Conservation (phyloP, 2,329 filamentous ascomycete genomes). For the Hymenoscyphus linearis region DNA sequence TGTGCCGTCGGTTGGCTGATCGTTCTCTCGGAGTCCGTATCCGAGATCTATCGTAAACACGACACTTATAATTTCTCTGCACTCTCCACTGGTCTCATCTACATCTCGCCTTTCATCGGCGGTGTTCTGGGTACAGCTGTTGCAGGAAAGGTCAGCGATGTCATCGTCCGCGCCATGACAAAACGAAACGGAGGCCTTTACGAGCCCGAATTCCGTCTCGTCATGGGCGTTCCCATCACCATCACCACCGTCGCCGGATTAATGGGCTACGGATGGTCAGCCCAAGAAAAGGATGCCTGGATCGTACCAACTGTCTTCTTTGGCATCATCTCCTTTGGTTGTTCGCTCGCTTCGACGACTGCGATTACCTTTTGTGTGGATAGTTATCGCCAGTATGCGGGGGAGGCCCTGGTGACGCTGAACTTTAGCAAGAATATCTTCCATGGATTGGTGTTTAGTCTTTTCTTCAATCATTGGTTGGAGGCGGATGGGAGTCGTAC, state of each 20-base stretch:
- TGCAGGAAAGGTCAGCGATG: constrained; percentile 79
- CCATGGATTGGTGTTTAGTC: constrained; percentile 80
- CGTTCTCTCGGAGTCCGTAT: constrained; percentile 82
- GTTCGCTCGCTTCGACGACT: constrained; percentile 83
- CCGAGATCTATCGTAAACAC: constrained; percentile 68
- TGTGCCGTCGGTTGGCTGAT: constrained; percentile 94
- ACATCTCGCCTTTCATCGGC: constrained; percentile 84
- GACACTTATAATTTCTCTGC: constrained; percentile 74
- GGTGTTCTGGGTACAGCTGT: constrained; percentile 88
- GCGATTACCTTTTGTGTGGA: constrained; percentile 93
- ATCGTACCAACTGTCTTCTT: constrained; percentile 94
- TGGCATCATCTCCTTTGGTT: constrained; percentile 86
- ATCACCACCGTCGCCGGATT: constrained; percentile 77
- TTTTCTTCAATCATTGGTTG: constrained; percentile 87
- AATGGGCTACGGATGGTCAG: constrained; percentile 97
- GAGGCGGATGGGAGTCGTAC: constrained; percentile 65
- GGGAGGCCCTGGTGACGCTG: constrained; percentile 87
- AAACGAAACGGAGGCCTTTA: constrained; percentile 87
- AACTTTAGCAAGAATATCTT: constrained; percentile 95
- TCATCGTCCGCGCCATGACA: constrained; percentile 78
- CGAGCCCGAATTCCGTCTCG: constrained; percentile 85
- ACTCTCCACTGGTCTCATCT: constrained; percentile 77
- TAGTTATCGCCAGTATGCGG: constrained; percentile 87
- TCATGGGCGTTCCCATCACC: constrained; percentile 79
- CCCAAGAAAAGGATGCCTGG: constrained; percentile 67